Evolutionary conservation across 2,329 filamentous ascomycete species (phyloP).

Genomic region (Boeremia lycopersici): DNA sequence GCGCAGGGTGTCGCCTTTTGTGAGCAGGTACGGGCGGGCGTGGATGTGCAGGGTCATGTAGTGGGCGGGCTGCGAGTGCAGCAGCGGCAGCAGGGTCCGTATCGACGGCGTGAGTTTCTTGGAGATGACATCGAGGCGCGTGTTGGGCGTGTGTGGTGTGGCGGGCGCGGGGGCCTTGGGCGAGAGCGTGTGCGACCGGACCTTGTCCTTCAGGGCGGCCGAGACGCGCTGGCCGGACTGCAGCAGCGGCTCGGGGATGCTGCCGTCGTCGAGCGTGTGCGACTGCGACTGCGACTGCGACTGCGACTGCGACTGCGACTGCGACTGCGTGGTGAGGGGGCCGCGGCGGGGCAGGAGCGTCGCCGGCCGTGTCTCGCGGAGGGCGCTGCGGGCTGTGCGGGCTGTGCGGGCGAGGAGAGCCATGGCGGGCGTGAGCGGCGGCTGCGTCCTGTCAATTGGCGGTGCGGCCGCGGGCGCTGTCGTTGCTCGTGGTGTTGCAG

Average conservation of each 20-base stretch:
- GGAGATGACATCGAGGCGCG: constrained; percentile 35
- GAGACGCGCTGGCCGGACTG: constrained; percentile 53
- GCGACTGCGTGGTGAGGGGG: constrained; percentile 51
- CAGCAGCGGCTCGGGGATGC: constrained; percentile 51
- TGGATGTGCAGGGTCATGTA: constrained; percentile 84
- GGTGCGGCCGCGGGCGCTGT: background rate
- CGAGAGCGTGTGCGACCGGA: constrained; percentile 23
- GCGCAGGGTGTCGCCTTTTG: constrained; percentile 57
- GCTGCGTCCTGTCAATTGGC: background rate
- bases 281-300: too few relatives aligned
- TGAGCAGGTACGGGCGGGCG: constrained; percentile 79
- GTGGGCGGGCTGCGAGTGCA: constrained; percentile 74
- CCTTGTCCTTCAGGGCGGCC: constrained; percentile 31
- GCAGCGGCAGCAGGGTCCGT: constrained; percentile 69
- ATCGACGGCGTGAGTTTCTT: constrained; percentile 61
- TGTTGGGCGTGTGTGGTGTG: constrained; percentile 24
- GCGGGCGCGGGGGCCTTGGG: constrained; percentile 21
- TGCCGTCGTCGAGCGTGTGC: constrained; percentile 46
- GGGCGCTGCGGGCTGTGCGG: constrained; percentile 66
- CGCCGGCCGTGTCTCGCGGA: constrained; percentile 63
- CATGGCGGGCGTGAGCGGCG: constrained; percentile 22
- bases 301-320: too few relatives aligned
- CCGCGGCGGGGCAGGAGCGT: constrained; percentile 58
- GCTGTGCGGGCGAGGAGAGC: constrained; percentile 59
- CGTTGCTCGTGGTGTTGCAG: too few relatives aligned